Evolutionary conservation across 2,329 filamentous ascomycete genomes (phyloP), one percentile per base, ranked within the genome.

Genomic region (Epichloe amarillans): DNA sequence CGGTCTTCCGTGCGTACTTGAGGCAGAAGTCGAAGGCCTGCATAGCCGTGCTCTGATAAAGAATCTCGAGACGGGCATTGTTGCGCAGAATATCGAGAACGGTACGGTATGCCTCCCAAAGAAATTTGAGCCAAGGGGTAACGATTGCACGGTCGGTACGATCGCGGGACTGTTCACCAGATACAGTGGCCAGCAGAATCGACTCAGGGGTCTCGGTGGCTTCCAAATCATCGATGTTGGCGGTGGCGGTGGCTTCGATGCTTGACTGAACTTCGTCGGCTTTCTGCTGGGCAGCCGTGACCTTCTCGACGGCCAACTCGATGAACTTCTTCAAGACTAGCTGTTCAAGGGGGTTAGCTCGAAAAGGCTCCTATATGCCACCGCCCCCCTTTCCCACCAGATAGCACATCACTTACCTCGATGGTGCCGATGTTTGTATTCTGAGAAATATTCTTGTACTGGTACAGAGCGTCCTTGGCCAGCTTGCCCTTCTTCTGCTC

Each of bases 371-470:
- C 14, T 11, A 46, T 33, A 49, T 23, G 36, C 6, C 36, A 38
- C 3, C 19, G 3, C 1, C 36, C 36, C 36, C 36, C 36, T 14
- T 11, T 30, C 26, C 10, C 15, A n/a, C 7, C 14, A 15, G 19
- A 17, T 10, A 23, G 14, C 41, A 15, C 15, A 17, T 35, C 50
- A 63, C 67, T 42, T 73, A 88, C 86, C 82, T 97, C 93, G 68
- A 98, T 98, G 55, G 93, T 98, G 61, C 82, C 89, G 59, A 98
- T 89, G 67, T 97, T 97, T 61, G 91, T 95, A 74, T 98, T 98
- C 71, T 98, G 93, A 51, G 90, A 91, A 60, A 96, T 97, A 71
- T 98, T 98, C 79, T 98, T 98, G 80, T 98, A 98, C 70, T 96
- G 93, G 70, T 97, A 98, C 46, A 98, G 79, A 55, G 93, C 93